Evolutionary conservation across 768 basidiomycete species (phyloP).

Genomic region (Serendipita sp.): DNA sequence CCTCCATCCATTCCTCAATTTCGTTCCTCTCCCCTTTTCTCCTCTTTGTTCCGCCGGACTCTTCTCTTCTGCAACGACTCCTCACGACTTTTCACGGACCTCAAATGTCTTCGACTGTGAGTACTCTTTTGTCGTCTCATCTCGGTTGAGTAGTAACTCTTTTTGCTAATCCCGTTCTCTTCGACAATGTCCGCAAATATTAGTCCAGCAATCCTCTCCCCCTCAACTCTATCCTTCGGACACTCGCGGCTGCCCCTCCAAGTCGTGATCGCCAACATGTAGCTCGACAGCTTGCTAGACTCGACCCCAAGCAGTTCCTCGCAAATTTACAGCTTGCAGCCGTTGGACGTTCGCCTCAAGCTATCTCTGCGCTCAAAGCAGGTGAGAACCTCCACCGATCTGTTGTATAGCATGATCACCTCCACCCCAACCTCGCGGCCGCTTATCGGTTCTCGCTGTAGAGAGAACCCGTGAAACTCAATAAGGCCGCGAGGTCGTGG

Average conservation of each 20-base stretch:
- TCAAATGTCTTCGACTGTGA: slow-evolving; percentile 2
- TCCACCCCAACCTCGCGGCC: neutral
- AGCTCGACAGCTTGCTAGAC: slow-evolving; percentile 3
- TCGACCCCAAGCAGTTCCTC: neutral
- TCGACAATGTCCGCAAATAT: neutral
- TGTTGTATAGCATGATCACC: neutral
- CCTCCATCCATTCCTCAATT: neutral
- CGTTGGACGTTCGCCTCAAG: neutral
- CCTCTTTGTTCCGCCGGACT: neutral
- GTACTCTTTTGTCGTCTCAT: neutral
- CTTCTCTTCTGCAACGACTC: neutral
- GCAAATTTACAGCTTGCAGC: slow-evolving; percentile 2
- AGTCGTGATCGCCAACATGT: neutral
- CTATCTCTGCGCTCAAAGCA: slow-evolving; percentile 3
- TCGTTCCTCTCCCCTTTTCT: neutral
- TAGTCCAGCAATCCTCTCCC: neutral
- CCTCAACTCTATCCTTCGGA: neutral
- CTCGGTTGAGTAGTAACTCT: neutral
- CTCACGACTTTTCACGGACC: neutral
- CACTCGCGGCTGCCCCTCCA: neutral
- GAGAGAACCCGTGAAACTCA: neutral
- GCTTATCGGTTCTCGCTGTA: neutral
- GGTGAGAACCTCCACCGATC: slow-evolving; percentile 5
- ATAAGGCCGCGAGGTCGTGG: neutral
- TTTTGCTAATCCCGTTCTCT: neutral